Base-by-base conservation (phyloP, 495 filamentous ascomycete genomes). In the Aspergillus campestris region DNA sequence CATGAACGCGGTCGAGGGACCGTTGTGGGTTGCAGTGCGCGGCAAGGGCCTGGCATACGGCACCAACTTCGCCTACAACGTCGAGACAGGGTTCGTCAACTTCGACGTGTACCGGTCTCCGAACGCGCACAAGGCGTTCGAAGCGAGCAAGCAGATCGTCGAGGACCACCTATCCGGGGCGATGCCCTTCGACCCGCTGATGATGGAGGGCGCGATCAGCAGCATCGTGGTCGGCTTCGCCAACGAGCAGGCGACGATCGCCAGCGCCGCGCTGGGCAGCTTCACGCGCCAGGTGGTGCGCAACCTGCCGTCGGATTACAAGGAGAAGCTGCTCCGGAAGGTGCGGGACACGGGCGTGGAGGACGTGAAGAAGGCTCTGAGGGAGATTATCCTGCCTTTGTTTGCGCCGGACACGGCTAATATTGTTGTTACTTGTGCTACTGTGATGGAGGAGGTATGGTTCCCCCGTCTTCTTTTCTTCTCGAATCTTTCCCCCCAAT, bases 41-140 rank as follows among this genome's bases (percentile, higher is more conserved):
- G 92, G 92, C 34, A 89, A 82, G 38, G 94, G 92, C 27, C 75
- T 97, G 27, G 92, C 90, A 1, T 99, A 99, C 60, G 87, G 88
- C 11, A 82, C 83, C 8, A 75, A 69, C 50, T 94, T 96, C 57
- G 72, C 66, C 10, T 79, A 81, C 47, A 81, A 86, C 50, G 67
- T 86, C 34, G 86, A 92, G 46, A 80, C 77, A 7, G 91, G 94
- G 27, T 81, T 86, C 42, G 64, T 95, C 39, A 79, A 81, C 47
- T 90, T 89, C 62, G 74, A 77, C 42, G 83, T 97, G 36, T 95
- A 90, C 69, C 81, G 90, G 15, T 91, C 89, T 6, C 91, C 92
- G 0, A 85, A 95, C 46, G 82, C 87, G 5, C 86, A 82, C 69
- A 89, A 87, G 57, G 92, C 94, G 1, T 95, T 90, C 59, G 69